A percentile compares a stretch with the other conserved stretches of the same genome.
Evolutionary conservation across 768 basidiomycete species (phyloP).

Genomic region (Termitomyces sp.): DNA sequence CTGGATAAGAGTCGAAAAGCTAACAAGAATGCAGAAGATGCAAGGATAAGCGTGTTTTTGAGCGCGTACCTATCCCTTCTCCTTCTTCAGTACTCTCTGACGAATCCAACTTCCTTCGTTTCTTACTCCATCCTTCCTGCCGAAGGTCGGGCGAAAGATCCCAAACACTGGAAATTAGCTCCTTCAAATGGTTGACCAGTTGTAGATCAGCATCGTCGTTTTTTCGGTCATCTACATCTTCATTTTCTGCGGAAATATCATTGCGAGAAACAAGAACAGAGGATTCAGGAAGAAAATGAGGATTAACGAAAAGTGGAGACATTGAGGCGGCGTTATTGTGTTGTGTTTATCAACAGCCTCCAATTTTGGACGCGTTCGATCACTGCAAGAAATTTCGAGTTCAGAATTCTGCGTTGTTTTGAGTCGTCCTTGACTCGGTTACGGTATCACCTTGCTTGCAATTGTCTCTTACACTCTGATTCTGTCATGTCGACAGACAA

Average conservation of each 20-base stretch:
- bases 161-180: slow-evolving; percentile 17
- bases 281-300: slow-evolving; percentile 37
- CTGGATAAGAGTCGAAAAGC: slow-evolving; percentile 52
- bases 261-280: slow-evolving; percentile 36
- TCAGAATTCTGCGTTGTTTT: background rate
- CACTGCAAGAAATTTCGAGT: slow-evolving; percentile 18
- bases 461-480: background rate
- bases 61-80: slow-evolving; percentile 8
- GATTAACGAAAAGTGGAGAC: slow-evolving; percentile 44
- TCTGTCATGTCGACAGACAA: slow-evolving; percentile 20
- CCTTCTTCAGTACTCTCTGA: background rate
- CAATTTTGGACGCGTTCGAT: slow-evolving; percentile 18
- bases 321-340: slow-evolving; percentile 18
- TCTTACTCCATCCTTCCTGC: slow-evolving; percentile 8
- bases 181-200: slow-evolving; percentile 19
- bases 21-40: slow-evolving; percentile 18
- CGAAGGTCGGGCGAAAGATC: slow-evolving; percentile 1
- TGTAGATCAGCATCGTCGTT: slow-evolving; percentile 11
- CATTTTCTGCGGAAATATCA: slow-evolving; percentile 22
- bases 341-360: slow-evolving; percentile 14
- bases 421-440: slow-evolving; percentile 5
- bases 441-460: slow-evolving; percentile 3
- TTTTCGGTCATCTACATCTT: slow-evolving; percentile 1
- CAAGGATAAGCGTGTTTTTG: background rate
- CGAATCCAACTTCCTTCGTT: slow-evolving; percentile 11